Percentiles rank a stretch among this genome's conserved stretches.
Conservation (phyloP, 2,329 filamentous ascomycete genomes). For the Aotearoamyces nothofagi region DNA sequence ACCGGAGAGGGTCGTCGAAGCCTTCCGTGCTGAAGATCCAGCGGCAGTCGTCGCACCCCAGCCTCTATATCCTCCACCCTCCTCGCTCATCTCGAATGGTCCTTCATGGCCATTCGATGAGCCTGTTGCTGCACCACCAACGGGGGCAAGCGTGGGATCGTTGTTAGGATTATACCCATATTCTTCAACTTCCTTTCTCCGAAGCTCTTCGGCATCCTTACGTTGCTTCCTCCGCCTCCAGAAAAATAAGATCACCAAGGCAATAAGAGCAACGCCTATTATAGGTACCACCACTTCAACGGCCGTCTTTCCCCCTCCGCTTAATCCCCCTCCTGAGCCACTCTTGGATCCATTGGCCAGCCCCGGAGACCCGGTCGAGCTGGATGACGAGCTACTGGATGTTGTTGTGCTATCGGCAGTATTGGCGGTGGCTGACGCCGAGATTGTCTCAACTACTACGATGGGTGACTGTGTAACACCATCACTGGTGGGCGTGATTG, state of each 20-base stretch:
- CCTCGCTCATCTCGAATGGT: constrained; percentile 64
- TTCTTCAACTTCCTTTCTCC: constrained; percentile 92
- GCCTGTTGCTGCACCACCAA: constrained; percentile 26
- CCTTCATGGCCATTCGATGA: constrained; percentile 30
- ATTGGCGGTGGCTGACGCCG: constrained; percentile 1
- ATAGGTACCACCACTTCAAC: constrained; percentile 92
- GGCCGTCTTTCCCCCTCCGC: constrained; percentile 59
- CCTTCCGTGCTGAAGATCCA: constrained; percentile 61
- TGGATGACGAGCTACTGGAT: constrained; percentile 10
- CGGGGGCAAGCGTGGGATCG: constrained; percentile 61
- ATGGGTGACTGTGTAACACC: constrained; percentile 1
- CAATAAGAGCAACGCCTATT: constrained; percentile 67
- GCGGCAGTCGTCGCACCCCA: constrained; percentile 72
- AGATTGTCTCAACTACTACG: constrained; percentile 4
- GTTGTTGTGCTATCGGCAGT: constrained; percentile 1
- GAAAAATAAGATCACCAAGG: constrained; percentile 62
- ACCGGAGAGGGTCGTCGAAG: constrained; percentile 79
- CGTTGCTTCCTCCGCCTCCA: constrained; percentile 82
- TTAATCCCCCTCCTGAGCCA: constrained; percentile 23
- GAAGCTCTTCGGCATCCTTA: constrained; percentile 72
- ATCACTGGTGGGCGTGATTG: constrained; percentile 7
- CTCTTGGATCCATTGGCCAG: constrained; percentile 4
- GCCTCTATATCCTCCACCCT: constrained; percentile 72
- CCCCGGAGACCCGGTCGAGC: constrained; percentile 12
- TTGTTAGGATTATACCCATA: constrained; percentile 98